phyloP scores from a whole-genome alignment of 768 basidiomycete species.

The Porpolomopsis calyptriformis region DNA sequence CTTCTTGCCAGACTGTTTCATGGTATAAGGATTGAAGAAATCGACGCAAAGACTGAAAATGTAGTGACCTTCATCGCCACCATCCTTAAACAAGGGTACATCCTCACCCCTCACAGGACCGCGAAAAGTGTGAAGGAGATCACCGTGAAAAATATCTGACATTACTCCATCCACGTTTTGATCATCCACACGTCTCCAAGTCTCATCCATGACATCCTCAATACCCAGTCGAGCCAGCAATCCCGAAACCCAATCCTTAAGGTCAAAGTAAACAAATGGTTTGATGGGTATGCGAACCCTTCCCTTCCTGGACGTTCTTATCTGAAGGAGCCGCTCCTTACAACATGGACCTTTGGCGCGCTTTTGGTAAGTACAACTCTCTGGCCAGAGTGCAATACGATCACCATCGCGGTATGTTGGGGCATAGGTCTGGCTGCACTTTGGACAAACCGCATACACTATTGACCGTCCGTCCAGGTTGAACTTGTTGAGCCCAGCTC shows the following conservation, averaged over 20 bases:
- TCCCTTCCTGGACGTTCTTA: neutral
- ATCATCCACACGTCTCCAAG: conserved; percentile 9
- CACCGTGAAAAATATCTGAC: conserved; percentile 19
- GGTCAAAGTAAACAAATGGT: conserved; percentile 15
- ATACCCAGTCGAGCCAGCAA: conserved; percentile 16
- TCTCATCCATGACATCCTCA: conserved; percentile 18
- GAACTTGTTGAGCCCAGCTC: neutral
- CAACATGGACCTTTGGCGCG: neutral
- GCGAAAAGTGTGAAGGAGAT: conserved; percentile 10
- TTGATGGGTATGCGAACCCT: conserved; percentile 12
- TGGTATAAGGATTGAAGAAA: conserved; percentile 26
- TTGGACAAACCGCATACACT: conserved; percentile 4
- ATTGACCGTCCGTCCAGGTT: neutral
- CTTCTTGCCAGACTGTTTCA: conserved; percentile 18
- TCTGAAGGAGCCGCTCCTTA: neutral
- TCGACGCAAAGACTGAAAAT: conserved; percentile 24
- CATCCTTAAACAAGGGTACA: neutral
- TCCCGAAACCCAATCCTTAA: conserved; percentile 21
- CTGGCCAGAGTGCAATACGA: neutral
- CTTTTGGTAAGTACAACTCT: neutral
- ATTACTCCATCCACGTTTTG: conserved; percentile 5
- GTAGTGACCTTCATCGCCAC: conserved; percentile 14
- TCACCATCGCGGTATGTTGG: neutral
- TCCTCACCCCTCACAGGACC: neutral
- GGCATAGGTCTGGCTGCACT: neutral